These are phyloP conservation scores for Sparassis latifolia DNA, from an alignment of 1,284 basidiomycete genomes.

Conservation along the genomic window DNA sequence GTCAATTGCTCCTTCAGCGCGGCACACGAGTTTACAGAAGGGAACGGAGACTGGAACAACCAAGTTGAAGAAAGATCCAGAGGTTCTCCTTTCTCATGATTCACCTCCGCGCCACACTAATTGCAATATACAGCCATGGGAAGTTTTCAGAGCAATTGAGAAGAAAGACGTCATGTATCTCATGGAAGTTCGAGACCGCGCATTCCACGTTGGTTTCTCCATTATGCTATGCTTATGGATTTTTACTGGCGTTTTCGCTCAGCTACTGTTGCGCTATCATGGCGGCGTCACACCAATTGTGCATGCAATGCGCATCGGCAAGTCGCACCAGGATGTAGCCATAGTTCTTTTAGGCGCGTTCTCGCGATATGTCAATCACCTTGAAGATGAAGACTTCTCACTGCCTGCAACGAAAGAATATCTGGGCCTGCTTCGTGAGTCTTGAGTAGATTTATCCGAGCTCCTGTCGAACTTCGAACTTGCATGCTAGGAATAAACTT, in stretches of 20 bases:
- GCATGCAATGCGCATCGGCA: constrained; percentile 75
- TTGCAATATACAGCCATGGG: constrained; percentile 48
- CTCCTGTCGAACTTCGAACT: constrained; percentile 1
- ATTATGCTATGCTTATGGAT: background rate
- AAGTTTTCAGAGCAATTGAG: constrained; percentile 71
- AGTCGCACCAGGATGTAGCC: constrained; percentile 66
- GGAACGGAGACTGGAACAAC: no score
- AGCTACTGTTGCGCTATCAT: constrained; percentile 68
- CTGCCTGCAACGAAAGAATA: constrained; percentile 57
- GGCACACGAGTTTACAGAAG: constrained; percentile 1
- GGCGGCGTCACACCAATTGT: constrained; percentile 73
- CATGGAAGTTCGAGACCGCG: constrained; percentile 73
- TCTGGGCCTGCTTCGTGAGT: constrained; percentile 68
- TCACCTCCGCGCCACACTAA: no score
- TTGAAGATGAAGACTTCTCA: constrained; percentile 64
- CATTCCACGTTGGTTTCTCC: constrained; percentile 55
- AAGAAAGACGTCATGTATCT: constrained; percentile 66
- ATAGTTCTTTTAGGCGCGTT: constrained; percentile 75
- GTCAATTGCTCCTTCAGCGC: constrained; percentile 1
- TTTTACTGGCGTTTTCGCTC: background rate
- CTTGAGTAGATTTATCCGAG: background rate
- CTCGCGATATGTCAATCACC: constrained; percentile 73
- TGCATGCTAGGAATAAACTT: constrained; percentile 57
- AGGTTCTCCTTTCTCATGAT: constrained; percentile 31
- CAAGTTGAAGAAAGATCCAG: constrained; percentile 43